Evolutionary conservation across 1,139 yeast genomes (phyloP).

Genomic region (Sugiyamaella japonica): DNA sequence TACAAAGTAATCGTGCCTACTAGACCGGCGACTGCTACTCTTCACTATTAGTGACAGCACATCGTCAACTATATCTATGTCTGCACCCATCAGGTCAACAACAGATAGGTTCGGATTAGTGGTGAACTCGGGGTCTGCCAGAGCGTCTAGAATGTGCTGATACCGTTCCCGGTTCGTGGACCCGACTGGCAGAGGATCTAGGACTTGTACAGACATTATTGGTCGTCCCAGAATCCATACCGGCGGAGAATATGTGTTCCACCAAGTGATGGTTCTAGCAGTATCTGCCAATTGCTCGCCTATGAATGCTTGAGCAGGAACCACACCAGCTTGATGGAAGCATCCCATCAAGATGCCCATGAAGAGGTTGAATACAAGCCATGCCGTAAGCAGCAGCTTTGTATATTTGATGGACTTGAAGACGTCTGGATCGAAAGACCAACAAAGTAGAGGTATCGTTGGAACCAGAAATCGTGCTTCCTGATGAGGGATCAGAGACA

Average conservation of each 20-base stretch:
- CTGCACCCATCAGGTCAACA: slow-evolving; percentile 62
- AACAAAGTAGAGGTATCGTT: slow-evolving; percentile 65
- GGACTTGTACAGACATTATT: slow-evolving; percentile 30
- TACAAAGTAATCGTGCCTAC: slow-evolving; percentile 19
- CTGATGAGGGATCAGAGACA: slow-evolving; percentile 85
- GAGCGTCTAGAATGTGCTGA: slow-evolving; percentile 13
- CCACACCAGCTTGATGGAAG: slow-evolving; percentile 87
- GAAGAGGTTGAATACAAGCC: slow-evolving; percentile 65
- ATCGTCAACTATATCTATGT: slow-evolving; percentile 35
- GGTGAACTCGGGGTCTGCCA: neutral
- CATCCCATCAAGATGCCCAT: slow-evolving; percentile 72
- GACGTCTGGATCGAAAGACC: slow-evolving; percentile 52
- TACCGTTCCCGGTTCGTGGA: slow-evolving; percentile 35
- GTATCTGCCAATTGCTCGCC: slow-evolving; percentile 37
- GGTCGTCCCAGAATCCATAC: slow-evolving; percentile 68
- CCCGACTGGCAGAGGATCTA: slow-evolving; percentile 28
- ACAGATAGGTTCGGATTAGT: slow-evolving; percentile 31
- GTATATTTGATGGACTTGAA: slow-evolving; percentile 26
- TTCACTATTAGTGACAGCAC: slow-evolving; percentile 19
- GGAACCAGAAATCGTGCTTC: slow-evolving; percentile 86
- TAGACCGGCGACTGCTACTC: neutral
- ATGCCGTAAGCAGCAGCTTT: slow-evolving; percentile 43
- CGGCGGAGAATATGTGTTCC: slow-evolving; percentile 96
- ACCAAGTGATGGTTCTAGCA: slow-evolving; percentile 52
- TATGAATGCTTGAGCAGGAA: slow-evolving; percentile 58